These are phyloP conservation scores for Corchorus olitorius DNA, from an alignment of 345 rosid genomes.

Conservation along the genomic window DNA sequence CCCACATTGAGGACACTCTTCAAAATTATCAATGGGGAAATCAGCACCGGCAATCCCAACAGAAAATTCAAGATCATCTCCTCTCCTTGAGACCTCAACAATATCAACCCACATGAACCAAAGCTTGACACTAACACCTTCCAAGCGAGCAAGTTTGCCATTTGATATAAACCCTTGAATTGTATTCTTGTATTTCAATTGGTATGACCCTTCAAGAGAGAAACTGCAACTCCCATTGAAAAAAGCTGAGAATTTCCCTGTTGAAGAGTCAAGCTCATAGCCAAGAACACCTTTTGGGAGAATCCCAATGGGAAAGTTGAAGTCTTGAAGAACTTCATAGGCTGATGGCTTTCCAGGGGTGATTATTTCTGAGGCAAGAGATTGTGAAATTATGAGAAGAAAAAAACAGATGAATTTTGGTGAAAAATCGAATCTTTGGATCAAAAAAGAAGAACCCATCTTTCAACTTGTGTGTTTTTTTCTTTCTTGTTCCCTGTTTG, in stretches of 20 bases:
- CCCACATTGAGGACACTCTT: constrained; percentile 82
- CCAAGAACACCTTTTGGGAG: constrained; percentile 59
- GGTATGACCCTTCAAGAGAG: constrained; percentile 66
- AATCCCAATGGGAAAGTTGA: constrained; percentile 55
- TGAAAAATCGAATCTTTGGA: not conserved
- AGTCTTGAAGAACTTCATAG: constrained; percentile 47
- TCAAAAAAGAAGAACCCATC: constrained; percentile 23
- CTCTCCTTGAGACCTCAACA: constrained; percentile 56
- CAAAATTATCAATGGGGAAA: constrained; percentile 63
- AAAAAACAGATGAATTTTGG: constrained; percentile 6
- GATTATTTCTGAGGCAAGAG: constrained; percentile 6
- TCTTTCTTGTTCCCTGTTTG: not conserved
- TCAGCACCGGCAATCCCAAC: constrained; percentile 68
- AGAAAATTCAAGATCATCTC: constrained; percentile 57
- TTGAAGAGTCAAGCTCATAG: constrained; percentile 43
- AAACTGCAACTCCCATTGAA: constrained; percentile 56
- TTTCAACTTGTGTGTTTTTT: not conserved
- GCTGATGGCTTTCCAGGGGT: constrained; percentile 33
- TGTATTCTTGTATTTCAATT: constrained; percentile 47
- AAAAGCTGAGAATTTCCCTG: constrained; percentile 59
- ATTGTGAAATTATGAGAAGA: constrained; percentile 8
- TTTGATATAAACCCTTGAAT: constrained; percentile 50
- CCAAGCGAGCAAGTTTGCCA: constrained; percentile 44
- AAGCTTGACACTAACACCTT: constrained; percentile 68
- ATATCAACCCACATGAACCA: constrained; percentile 61